A percentile compares a stretch with the other conserved stretches of the same genome.
Conservation (phyloP, 1,284 basidiomycete genomes). For the Inonotus hispidus region DNA sequence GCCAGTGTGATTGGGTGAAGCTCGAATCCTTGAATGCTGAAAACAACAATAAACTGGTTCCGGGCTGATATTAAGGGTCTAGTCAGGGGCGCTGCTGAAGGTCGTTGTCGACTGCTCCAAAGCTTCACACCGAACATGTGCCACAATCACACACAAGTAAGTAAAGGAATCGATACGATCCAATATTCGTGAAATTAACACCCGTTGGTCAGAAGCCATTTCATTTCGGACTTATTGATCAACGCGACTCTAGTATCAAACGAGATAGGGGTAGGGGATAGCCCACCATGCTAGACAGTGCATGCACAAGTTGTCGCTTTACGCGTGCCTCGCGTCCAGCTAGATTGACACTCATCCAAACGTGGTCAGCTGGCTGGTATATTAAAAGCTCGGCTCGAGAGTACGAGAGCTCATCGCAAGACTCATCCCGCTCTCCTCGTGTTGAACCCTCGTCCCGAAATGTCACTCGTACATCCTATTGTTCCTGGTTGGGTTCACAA, state of each 20-base stretch:
- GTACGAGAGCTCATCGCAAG: not conserved
- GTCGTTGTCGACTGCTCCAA: too few species aligned
- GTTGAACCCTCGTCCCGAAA: not conserved
- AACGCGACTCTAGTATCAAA: not conserved
- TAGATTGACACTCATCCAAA: not conserved
- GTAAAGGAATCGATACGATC: not conserved
- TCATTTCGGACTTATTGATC: not conserved
- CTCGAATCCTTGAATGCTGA: too few species aligned
- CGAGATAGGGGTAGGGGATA: too few species aligned
- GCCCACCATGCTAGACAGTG: not conserved
- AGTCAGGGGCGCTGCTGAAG: not conserved
- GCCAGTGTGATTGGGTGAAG: too few species aligned
- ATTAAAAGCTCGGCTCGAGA: not conserved
- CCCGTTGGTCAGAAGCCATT: not conserved
- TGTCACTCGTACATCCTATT: not conserved
- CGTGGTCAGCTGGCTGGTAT: not conserved
- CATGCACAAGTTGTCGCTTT: not conserved
- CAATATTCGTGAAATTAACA: not conserved
- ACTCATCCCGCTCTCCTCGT: not conserved
- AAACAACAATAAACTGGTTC: too few species aligned
- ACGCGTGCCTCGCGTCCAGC: not conserved
- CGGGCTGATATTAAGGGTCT: not conserved
- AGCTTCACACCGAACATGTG: too few species aligned
- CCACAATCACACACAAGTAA: not conserved
- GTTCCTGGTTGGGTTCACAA: not conserved